A percentile compares a stretch with the other conserved stretches of the same genome.
These are phyloP conservation scores for Komagataella pastoris DNA, from an alignment of 805 yeast genomes.

Conservation along the genomic window DNA sequence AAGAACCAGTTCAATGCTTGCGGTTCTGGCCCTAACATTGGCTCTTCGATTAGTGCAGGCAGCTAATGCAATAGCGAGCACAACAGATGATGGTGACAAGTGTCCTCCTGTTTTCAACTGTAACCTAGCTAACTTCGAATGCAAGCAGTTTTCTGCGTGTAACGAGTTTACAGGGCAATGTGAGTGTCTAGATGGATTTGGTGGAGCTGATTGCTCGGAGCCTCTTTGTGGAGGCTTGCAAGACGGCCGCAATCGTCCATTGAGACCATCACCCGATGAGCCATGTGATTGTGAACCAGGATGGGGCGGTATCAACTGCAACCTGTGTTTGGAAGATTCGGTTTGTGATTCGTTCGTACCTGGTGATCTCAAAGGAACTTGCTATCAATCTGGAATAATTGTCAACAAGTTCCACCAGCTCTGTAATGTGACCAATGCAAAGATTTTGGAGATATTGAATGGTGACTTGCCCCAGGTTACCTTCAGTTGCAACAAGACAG, in stretches of 20 bases:
- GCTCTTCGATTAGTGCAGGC: not conserved
- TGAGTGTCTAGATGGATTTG: slow-evolving; percentile 86
- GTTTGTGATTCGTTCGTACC: slow-evolving; percentile 87
- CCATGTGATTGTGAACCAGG: slow-evolving; percentile 70
- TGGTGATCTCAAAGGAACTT: slow-evolving; percentile 68
- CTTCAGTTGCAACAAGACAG: slow-evolving; percentile 67
- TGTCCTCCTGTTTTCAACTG: slow-evolving; percentile 96
- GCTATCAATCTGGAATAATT: slow-evolving; percentile 75
- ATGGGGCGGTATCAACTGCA: slow-evolving; percentile 94
- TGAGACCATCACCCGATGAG: slow-evolving; percentile 28
- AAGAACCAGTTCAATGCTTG: not conserved
- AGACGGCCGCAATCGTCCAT: slow-evolving; percentile 34
- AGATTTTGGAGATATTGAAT: slow-evolving; percentile 65
- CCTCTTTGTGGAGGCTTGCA: slow-evolving; percentile 77
- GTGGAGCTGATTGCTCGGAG: slow-evolving; percentile 82
- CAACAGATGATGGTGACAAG: slow-evolving; percentile 21
- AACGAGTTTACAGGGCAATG: slow-evolving; percentile 83
- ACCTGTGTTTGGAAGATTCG: slow-evolving; percentile 58
- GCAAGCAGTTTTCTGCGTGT: slow-evolving; percentile 85
- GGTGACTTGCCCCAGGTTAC: slow-evolving; percentile 88
- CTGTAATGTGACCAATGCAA: slow-evolving; percentile 89
- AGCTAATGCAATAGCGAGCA: not conserved
- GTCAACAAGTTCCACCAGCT: slow-evolving; percentile 75
- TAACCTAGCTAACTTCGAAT: slow-evolving; percentile 78
- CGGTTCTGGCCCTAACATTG: not conserved